Conservation (phyloP, 768 basidiomycete species). For the Dioszegia hungarica region DNA sequence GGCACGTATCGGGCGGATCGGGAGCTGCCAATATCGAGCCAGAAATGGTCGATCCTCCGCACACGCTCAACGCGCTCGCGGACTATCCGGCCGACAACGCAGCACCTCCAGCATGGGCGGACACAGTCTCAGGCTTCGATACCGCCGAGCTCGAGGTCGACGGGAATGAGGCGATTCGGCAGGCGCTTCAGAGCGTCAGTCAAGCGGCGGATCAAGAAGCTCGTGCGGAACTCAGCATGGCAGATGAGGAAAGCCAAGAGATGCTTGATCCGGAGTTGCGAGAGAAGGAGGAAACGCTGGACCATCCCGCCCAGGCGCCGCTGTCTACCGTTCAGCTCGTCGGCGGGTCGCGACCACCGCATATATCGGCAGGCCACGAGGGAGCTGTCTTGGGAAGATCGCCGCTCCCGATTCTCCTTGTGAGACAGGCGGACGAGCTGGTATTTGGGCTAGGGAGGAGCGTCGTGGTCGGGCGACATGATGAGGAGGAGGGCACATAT, state of each 20-base stretch:
- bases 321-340: too few species aligned
- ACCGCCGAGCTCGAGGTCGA: neutral
- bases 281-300: too few species aligned
- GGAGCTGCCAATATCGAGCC: too few species aligned
- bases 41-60: neutral
- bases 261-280: neutral
- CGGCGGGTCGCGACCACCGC: too few species aligned
- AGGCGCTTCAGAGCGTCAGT: neutral
- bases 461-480: constrained; percentile 13
- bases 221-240: neutral
- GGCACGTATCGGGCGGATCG: too few species aligned
- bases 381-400: too few species aligned
- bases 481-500: neutral
- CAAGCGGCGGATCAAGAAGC: neutral
- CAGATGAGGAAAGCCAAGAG: too few species aligned
- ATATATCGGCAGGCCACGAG: too few species aligned
- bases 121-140: neutral
- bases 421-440: constrained; percentile 17
- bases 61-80: too few species aligned
- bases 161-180: neutral
- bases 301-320: too few species aligned
- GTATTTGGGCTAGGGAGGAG: constrained; percentile 18
- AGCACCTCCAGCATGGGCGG: neutral
- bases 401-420: constrained; percentile 21
- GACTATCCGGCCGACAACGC: neutral